Conservation (phyloP, 805 yeast species). For the Starmerella geochares region DNA sequence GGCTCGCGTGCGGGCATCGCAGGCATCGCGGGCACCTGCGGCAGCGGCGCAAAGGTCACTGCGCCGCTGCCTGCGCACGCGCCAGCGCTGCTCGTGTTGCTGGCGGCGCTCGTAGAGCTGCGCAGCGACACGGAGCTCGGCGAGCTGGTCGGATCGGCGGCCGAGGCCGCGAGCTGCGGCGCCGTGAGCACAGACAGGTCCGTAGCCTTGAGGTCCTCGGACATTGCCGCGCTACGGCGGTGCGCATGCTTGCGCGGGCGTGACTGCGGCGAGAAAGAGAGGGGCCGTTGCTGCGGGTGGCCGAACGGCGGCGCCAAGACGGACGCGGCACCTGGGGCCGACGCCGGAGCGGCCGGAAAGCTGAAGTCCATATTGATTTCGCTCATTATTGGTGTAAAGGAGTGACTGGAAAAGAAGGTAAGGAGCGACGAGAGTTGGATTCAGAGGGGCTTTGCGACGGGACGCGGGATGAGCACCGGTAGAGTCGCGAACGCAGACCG, state of each 20-base stretch:
- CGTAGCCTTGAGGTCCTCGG: constrained; percentile 24
- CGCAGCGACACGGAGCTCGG: not conserved
- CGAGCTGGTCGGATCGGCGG: constrained; percentile 1
- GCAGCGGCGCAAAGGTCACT: constrained; percentile 2
- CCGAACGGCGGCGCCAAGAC: constrained; percentile 5
- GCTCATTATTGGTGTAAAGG: constrained; percentile 16
- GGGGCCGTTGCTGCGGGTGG: constrained; percentile 11
- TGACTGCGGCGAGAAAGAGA: constrained; percentile 19
- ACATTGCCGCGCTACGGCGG: constrained; percentile 28
- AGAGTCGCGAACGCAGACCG: not conserved
- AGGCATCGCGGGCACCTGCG: constrained; percentile 1
- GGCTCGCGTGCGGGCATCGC: not conserved
- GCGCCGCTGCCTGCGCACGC: not conserved
- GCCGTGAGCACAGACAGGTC: constrained; percentile 17
- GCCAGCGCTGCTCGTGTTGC: not conserved
- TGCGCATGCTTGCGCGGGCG: constrained; percentile 23
- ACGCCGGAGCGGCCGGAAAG: constrained; percentile 20
- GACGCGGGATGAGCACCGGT: not conserved
- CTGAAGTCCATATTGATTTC: constrained; percentile 23
- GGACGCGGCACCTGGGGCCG: not conserved
- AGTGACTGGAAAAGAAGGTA: constrained; percentile 1
- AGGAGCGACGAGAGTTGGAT: constrained; percentile 6
- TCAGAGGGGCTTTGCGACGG: not conserved
- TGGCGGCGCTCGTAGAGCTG: not conserved
- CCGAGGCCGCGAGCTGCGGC: constrained; percentile 10